A percentile compares a stretch with the other conserved stretches of the same genome.
Evolutionary conservation across 805 yeast genomes (phyloP).

Genomic region (Pichia nakasei): DNA sequence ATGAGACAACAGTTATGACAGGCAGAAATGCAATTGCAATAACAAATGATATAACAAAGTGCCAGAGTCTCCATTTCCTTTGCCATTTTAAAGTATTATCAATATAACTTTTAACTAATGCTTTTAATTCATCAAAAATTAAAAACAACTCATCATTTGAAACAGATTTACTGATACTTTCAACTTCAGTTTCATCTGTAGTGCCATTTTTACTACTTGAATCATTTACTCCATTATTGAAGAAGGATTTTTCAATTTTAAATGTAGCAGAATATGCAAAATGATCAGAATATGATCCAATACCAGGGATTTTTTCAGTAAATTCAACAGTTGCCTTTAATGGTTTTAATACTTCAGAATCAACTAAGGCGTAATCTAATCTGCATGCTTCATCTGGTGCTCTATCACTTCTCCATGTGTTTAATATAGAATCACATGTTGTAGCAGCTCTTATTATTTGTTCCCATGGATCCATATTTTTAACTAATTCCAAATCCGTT

Average conservation of each 20-base stretch:
- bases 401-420: constrained; percentile 70
- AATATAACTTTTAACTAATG: constrained; percentile 37
- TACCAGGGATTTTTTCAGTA: constrained; percentile 53
- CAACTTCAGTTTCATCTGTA: background rate
- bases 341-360: constrained; percentile 43
- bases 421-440: constrained; percentile 81
- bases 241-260: constrained; percentile 9
- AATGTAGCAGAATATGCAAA: constrained; percentile 62
- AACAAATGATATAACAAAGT: constrained; percentile 50
- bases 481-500: constrained; percentile 33
- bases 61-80: constrained; percentile 52
- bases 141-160: constrained; percentile 14
- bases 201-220: background rate
- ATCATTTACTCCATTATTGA: too few relatives aligned
- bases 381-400: constrained; percentile 68
- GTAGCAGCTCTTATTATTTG: constrained; percentile 73
- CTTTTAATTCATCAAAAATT: constrained; percentile 43
- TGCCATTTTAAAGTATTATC: constrained; percentile 50
- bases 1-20: constrained; percentile 50
- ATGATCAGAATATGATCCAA: constrained; percentile 86
- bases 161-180: background rate
- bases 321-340: constrained; percentile 63
- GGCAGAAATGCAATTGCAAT: constrained; percentile 46
- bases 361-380: constrained; percentile 82
- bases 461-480: constrained; percentile 39